Evolutionary conservation across 164 flowering plant species (phyloP).

Genomic region (Magnolia kwangsiensis): DNA sequence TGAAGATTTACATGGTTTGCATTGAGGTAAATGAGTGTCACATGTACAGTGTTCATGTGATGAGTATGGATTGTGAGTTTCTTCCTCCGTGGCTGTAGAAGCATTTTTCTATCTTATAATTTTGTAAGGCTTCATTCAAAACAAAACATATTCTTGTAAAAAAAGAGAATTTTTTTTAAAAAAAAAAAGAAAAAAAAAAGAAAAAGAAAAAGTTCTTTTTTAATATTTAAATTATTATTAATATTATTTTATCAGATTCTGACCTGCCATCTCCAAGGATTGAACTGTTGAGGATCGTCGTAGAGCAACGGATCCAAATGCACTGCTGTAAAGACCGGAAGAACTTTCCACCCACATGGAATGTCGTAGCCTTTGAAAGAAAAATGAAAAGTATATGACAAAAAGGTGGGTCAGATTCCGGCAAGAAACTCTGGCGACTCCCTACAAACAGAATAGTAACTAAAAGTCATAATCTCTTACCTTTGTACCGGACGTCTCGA

Average conservation of each 20-base stretch:
- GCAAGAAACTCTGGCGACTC: neutral
- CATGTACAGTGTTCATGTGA: neutral
- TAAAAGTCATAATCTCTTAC: constrained; percentile 23
- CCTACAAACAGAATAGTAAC: neutral
- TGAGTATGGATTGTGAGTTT: neutral
- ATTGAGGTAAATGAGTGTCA: neutral
- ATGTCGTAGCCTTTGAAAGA: constrained; percentile 69
- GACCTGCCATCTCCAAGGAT: constrained; percentile 99
- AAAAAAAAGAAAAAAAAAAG: neutral
- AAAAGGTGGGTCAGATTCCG: constrained; percentile 13
- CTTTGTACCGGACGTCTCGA: constrained; percentile 71
- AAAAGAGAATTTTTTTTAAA: too few species aligned
- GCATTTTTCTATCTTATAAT: neutral
- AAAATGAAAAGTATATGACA: neutral
- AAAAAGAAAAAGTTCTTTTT: neutral
- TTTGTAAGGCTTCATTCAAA: neutral
- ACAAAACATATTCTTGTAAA: neutral
- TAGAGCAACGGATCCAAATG: constrained; percentile 74
- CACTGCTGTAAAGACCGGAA: constrained; percentile 84
- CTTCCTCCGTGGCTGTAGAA: neutral
- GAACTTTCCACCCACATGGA: constrained; percentile 98
- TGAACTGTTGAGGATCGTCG: constrained; percentile 72
- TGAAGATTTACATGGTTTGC: too few species aligned
- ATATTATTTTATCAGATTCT: constrained; percentile 7
- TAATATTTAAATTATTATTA: neutral